Evolutionary conservation across 2,329 filamentous ascomycete species (phyloP), one percentile per base, ranked within the genome.

Genomic region (Sphaerostilbella broomeana): DNA sequence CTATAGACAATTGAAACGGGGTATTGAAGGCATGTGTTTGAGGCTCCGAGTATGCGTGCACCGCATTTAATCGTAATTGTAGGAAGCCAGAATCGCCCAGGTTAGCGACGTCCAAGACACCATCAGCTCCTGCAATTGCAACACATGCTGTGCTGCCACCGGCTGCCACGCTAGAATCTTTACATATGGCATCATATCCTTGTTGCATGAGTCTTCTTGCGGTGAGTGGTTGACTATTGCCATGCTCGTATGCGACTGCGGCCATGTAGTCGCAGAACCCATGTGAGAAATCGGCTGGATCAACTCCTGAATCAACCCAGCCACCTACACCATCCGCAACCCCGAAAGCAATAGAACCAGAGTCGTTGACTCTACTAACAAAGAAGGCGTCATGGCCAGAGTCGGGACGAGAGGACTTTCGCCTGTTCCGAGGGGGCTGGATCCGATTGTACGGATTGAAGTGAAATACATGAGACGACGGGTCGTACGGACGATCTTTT

Each of bases 11-110:
- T 61, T 98, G 92, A 57, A 86, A 98, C 0, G 92, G 92, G 0
- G 92, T 97, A 63, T 98, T 98, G 73, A 98, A 98, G 29, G 83
- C 88, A 61, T 98, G 92, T 1, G 88, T 95, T 63, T 98, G 92
- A 17, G 87, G 84, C 33, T 81, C 76, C 2, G 88, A 94, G 56
- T 80, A 82, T 40, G 83, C 77, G 59, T 92, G 83, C 21, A 98
- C 85, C 11, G 84, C 86, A 50, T 90, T 94, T 18, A 86, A 75
- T 11, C 88, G 80, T 44, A 97, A 71, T 46, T 94, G 83, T 40
- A 97, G 74, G 59, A 89, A 97, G 21, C 92, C 92, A 18, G 88
- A 95, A 65, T 98, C 92, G 48, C 92, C 92, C 22, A 98, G 72
- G 63, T 98, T 98, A 45, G 92, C 92, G 38, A 94, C 79, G 56